Base-by-base conservation (phyloP, 2,329 filamentous ascomycete genomes). In the Chaetomium olivaceum region DNA sequence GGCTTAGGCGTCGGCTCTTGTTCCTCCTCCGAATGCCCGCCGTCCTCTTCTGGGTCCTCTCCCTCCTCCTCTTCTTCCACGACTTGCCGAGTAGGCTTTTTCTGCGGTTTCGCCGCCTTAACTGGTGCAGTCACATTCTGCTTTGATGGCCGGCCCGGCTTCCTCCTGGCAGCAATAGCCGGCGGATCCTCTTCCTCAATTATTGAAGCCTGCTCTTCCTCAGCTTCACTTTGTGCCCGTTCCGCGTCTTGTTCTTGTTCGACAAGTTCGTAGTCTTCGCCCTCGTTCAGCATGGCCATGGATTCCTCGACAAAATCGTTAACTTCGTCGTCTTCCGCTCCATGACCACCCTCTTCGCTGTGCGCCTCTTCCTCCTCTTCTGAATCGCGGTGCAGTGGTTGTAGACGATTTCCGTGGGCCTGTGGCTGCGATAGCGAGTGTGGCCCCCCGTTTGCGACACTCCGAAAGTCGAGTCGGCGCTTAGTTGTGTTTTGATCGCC, bases 391-490 rank as follows among this genome's bases (percentile, higher is more conserved):
- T 51, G 33, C 21, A 68, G 19, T 6, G 63, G 61, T 21, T 69
- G 63, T 48, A 63, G 58, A 33, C 63, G 61, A 25, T 62, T 54
- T 29, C 64, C 62, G 31, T 68, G 68, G 7, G 68, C 56, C 56
- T 77, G 75, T 12, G 74, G 71, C 52, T 73, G 70, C n/a, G 71
- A 68, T 4, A 69, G 65, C 4, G 71, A 65, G 36, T 70, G 67
- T 19, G 68, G 61, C 4, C 63, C 68, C 21, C 57, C 71, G 68
- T 71, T 61, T 72, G 43, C 64, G 73, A 66, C 58, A n/a, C 61
- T 73, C 33, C 74, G 73, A 65, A 88, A 89, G 72, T 89, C 80
- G 9, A 90, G 77, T 50, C 78, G 80, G 62, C 87, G 81, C 64
- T 81, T 85, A 16, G 87, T 82, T 4, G 80, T 76, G 55, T 64